These are phyloP conservation scores for Kodamaea fukazawae DNA, from an alignment of 805 yeast species.

Conservation along the genomic window DNA sequence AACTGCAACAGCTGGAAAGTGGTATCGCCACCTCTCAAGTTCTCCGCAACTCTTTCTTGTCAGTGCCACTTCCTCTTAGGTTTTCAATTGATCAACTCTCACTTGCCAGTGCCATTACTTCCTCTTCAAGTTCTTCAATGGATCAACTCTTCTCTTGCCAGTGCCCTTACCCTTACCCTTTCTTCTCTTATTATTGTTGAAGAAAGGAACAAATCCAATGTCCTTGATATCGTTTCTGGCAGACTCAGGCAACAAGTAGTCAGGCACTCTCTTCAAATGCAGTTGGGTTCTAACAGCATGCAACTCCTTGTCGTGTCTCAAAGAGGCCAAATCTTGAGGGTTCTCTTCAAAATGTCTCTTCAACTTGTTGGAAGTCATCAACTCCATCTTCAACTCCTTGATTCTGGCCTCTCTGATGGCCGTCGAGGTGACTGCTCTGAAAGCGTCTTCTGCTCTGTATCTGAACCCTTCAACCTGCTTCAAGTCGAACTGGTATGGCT, in stretches of 20 bases:
- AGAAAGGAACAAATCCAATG: conserved; percentile 73
- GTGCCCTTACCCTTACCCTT: conserved; percentile 23
- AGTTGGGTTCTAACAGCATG: conserved; percentile 79
- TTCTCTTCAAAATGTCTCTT: conserved; percentile 95
- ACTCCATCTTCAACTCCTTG: conserved; percentile 81
- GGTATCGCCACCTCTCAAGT: no score
- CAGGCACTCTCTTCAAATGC: conserved; percentile 90
- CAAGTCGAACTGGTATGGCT: conserved; percentile 89
- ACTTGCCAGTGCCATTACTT: no score
- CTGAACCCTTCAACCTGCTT: conserved; percentile 93
- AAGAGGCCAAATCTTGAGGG: conserved; percentile 84
- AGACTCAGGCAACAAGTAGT: conserved; percentile 79
- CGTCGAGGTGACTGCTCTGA: conserved; percentile 86
- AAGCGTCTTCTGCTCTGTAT: conserved; percentile 95
- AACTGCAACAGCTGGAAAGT: no score
- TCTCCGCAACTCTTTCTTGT: no score
- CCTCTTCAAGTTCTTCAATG: conserved; percentile 51
- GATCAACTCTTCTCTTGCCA: conserved; percentile 47
- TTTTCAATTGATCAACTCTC: no score
- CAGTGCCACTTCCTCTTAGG: no score
- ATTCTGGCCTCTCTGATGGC: conserved; percentile 92
- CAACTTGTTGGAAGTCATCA: conserved; percentile 83
- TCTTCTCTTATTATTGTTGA: conserved; percentile 41
- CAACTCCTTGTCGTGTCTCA: conserved; percentile 88
- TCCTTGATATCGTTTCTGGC: conserved; percentile 56